Conservation (phyloP, 176 grass and related monocot species). For the Musa beccarii region DNA sequence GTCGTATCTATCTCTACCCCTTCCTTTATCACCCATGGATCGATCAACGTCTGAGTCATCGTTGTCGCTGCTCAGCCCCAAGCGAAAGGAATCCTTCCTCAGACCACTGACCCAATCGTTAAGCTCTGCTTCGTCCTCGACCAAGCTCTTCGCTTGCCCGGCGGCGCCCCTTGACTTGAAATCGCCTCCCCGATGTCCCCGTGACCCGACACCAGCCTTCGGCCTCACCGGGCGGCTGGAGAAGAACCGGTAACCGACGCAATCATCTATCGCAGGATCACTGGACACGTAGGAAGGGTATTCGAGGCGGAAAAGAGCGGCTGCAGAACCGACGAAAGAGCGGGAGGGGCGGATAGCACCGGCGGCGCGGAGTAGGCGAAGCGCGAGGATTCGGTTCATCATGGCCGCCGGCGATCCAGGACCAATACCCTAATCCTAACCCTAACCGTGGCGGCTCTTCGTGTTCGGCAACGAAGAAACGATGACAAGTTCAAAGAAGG, state of each 20-base stretch:
- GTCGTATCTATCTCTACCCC: neutral
- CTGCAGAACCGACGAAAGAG: neutral
- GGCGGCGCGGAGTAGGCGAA: neutral
- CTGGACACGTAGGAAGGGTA: conserved; percentile 13
- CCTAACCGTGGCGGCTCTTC: neutral
- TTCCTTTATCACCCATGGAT: neutral
- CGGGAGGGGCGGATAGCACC: conserved; percentile 6
- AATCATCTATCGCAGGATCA: neutral
- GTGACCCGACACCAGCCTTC: neutral
- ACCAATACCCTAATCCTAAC: no score
- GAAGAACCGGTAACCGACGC: conserved; percentile 27
- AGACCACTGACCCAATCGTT: conserved; percentile 80
- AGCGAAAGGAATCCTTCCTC: conserved; percentile 46
- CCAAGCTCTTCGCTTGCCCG: conserved; percentile 51
- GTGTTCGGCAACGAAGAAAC: neutral
- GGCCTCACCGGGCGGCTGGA: conserved; percentile 32
- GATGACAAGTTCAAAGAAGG: no score
- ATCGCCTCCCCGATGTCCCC: neutral
- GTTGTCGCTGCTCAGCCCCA: neutral
- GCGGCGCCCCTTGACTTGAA: conserved; percentile 2
- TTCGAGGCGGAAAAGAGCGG: no score
- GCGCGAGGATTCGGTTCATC: no score
- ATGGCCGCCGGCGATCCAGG: no score
- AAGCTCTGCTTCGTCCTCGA: conserved; percentile 85
- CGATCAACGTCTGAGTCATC: neutral